A percentile compares a stretch with the other conserved stretches of the same genome.
Conservation (phyloP, 306 rosid species). For the Trichosanthes truncata region DNA sequence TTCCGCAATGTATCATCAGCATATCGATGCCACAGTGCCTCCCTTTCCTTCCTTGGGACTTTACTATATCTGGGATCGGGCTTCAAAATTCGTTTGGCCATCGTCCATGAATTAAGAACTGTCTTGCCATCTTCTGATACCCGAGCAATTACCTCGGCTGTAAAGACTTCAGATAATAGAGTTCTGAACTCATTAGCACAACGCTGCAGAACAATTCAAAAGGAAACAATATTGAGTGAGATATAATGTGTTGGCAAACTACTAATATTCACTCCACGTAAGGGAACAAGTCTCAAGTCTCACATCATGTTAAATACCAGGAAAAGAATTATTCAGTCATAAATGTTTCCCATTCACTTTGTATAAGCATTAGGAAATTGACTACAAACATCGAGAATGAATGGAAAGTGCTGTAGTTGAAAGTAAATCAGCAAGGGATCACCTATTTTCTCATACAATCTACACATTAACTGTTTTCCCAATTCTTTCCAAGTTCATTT, state of each 20-base stretch:
- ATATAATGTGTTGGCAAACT: neutral
- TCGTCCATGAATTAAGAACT: slow-evolving; percentile 81
- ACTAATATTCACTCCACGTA: neutral
- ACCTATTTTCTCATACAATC: neutral
- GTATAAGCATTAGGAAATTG: neutral
- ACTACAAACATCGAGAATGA: neutral
- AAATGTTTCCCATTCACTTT: neutral
- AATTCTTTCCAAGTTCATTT: neutral
- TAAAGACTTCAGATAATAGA: slow-evolving; percentile 59
- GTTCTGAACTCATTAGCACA: slow-evolving; percentile 65
- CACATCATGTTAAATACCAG: neutral
- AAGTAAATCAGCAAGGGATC: neutral
- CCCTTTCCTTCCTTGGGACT: slow-evolving; percentile 75
- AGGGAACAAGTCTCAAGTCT: neutral
- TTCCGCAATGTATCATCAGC: slow-evolving; percentile 61
- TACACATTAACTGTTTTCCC: neutral
- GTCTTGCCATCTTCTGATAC: slow-evolving; percentile 72
- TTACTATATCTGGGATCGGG: slow-evolving; percentile 66
- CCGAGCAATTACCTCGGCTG: slow-evolving; percentile 47
- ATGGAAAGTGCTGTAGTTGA: neutral
- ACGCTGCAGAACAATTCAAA: slow-evolving; percentile 42
- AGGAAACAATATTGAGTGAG: neutral
- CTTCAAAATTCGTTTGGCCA: slow-evolving; percentile 64
- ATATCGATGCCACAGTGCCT: slow-evolving; percentile 63
- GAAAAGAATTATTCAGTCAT: neutral